Base-by-base conservation (phyloP, 106 monocot genomes). In the Dioscorea alata region DNA sequence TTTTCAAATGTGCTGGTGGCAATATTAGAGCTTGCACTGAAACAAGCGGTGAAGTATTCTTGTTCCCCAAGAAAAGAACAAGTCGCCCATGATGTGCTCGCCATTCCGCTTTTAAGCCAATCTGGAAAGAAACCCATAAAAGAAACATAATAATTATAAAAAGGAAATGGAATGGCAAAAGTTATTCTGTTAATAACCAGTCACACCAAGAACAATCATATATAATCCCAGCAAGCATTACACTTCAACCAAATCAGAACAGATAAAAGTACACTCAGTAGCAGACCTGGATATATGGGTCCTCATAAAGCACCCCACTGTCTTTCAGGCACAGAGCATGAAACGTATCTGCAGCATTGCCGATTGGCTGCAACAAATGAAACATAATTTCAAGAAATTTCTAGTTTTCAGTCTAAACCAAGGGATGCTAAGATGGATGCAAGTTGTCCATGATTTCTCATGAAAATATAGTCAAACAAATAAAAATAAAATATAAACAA, bases 41-140 rank as follows among this genome's bases (percentile, higher is more conserved):
- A 60, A 25, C 34, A 73, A 99, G 87, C 50, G 97, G 79, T 49
- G 97, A 82, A 19, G 89, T 90, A 66, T 78, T 93, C 79, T 99
- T 99, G 89, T 99, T 99, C 49, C 97, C 97, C 24, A 99, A 76
- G 74, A 99, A 99, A 65, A 99, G 87, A 69, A 92, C 85, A 35
- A 99, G 67, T 35, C 90, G 89, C 20, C 97, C 97, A 70, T 85
- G 85, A 76, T 90, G 83, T 16, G 85, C 83, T 74, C 92, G 64
- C 97, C 97, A 99, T 15, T 99, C 92, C 50, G 87, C 92, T 77
- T 99, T 99, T 54, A 93, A 33, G 16, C 97, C 97, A 82, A 99
- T 90, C 97, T 99, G 67, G 33, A 34, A 20, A 67, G 49, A 19
- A 64, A 54, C 5, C 54, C 54, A 19, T 19, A 54, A 5, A 54